A percentile compares a stretch with the other conserved stretches of the same genome.
phyloP scores from a whole-genome alignment of 2,329 filamentous ascomycete genomes.

The Calonectria fujianensis region DNA sequence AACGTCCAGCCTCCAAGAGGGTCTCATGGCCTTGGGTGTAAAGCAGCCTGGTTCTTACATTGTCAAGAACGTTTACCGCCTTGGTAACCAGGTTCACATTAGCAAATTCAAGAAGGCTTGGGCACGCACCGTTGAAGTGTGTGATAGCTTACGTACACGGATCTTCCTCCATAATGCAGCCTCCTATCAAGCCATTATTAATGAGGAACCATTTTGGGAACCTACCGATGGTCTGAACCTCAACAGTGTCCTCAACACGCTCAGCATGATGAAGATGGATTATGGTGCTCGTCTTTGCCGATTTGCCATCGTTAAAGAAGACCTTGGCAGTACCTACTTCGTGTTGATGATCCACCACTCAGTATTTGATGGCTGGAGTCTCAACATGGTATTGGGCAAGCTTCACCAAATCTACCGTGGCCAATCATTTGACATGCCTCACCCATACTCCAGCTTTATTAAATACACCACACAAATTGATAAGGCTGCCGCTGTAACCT shows the following conservation, averaged over 20 bases:
- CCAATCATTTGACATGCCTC: neutral
- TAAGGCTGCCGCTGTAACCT: neutral
- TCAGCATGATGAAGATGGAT: conserved; percentile 14
- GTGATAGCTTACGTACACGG: conserved; percentile 12
- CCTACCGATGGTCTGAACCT: conserved; percentile 7
- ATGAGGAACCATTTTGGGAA: conserved; percentile 16
- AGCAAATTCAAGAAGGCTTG: conserved; percentile 2
- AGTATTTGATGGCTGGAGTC: conserved; percentile 30
- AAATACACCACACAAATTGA: conserved; percentile 27
- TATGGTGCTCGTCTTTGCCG: conserved; percentile 28
- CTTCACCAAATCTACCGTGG: conserved; percentile 28
- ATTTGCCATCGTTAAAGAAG: neutral
- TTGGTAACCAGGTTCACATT: neutral
- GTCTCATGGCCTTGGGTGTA: conserved; percentile 26
- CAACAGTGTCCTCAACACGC: conserved; percentile 1
- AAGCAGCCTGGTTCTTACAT: conserved; percentile 30
- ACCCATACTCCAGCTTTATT: conserved; percentile 27
- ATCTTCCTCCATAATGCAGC: neutral
- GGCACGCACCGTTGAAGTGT: conserved; percentile 4
- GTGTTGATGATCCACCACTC: conserved; percentile 25
- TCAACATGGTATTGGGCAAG: conserved; percentile 1
- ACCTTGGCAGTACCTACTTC: neutral
- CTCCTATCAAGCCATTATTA: conserved; percentile 4
- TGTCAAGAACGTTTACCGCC: conserved; percentile 24
- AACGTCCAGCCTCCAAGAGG: conserved; percentile 27